A percentile compares a stretch with the other conserved stretches of the same genome.
phyloP scores from a whole-genome alignment of 805 yeast genomes.

The Candida andamanensis region DNA sequence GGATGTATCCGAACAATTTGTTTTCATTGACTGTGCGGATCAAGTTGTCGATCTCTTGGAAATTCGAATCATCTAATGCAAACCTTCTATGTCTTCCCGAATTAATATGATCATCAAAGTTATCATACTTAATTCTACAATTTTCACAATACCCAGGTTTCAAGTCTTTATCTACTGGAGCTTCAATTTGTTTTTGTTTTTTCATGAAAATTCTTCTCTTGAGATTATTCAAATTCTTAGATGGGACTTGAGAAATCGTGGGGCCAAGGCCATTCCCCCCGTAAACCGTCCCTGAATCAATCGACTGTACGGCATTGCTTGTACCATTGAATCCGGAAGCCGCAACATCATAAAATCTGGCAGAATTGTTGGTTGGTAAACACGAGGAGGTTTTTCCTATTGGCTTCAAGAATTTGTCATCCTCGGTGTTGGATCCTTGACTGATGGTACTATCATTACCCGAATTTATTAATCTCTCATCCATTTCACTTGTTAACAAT shows the following conservation, averaged over 20 bases:
- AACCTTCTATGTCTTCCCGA: slow-evolving; percentile 71
- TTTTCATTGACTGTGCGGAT: slow-evolving; percentile 47
- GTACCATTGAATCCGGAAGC: slow-evolving; percentile 43
- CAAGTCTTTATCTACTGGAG: slow-evolving; percentile 18
- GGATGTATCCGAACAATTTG: slow-evolving; percentile 36
- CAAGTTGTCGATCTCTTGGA: slow-evolving; percentile 69
- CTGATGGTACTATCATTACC: slow-evolving; percentile 13
- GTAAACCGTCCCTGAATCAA: slow-evolving; percentile 36
- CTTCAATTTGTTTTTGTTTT: slow-evolving; percentile 27
- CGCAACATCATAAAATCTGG: slow-evolving; percentile 40
- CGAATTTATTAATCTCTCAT: slow-evolving; percentile 5
- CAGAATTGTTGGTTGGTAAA: slow-evolving; percentile 24
- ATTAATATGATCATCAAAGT: slow-evolving; percentile 68
- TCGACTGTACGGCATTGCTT: slow-evolving; percentile 37
- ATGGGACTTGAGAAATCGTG: slow-evolving; percentile 50
- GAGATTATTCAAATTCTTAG: slow-evolving; percentile 45
- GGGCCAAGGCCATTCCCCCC: slow-evolving; percentile 60
- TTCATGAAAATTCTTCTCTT: slow-evolving; percentile 43
- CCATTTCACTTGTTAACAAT: slow-evolving; percentile 3
- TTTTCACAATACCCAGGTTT: slow-evolving; percentile 89
- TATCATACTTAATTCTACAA: slow-evolving; percentile 78
- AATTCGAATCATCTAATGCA: slow-evolving; percentile 68
- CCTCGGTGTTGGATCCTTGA: slow-evolving; percentile 5
- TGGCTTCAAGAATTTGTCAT: slow-evolving; percentile 22
- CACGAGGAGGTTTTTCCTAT: slow-evolving; percentile 33